Conservation (phyloP, 2,329 filamentous ascomycete genomes). For the Biscogniauxia sp. region DNA sequence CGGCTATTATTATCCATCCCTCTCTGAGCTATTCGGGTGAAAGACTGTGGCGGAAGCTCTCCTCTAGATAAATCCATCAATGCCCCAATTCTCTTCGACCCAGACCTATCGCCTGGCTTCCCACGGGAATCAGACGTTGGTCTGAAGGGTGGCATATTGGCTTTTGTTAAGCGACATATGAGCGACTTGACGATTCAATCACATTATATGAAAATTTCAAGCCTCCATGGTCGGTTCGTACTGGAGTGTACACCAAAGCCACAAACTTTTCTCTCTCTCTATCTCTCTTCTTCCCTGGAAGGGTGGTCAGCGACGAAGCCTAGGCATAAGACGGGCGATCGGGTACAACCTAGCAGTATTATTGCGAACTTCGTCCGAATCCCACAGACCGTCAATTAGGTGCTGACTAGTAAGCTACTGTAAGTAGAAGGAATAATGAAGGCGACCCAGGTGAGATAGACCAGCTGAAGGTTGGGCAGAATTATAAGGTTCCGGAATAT, state of each 20-base stretch:
- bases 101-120: constrained; percentile 24
- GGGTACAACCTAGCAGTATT: constrained; percentile 17
- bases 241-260: constrained; percentile 7
- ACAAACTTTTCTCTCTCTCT: neutral
- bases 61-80: constrained; percentile 29
- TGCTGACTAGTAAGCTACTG: constrained; percentile 16
- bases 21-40: constrained; percentile 27
- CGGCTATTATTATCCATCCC: constrained; percentile 23
- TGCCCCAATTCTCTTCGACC: constrained; percentile 27
- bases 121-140: constrained; percentile 26
- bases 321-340: constrained; percentile 5
- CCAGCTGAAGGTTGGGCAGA: neutral
- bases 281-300: constrained; percentile 4
- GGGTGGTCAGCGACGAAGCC: constrained; percentile 16
- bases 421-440: neutral
- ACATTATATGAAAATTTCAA: constrained; percentile 22
- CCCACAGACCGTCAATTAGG: constrained; percentile 17
- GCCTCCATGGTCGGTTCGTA: constrained; percentile 21
- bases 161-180: constrained; percentile 17
- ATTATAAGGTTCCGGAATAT: neutral
- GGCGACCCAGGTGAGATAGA: neutral
- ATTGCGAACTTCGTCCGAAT: constrained; percentile 8
- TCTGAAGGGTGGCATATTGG: constrained; percentile 34
- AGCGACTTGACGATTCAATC: constrained; percentile 18
- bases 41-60: constrained; percentile 20